Base-by-base conservation (phyloP, 1,284 basidiomycete species). In the Retiboletus flavoniger region DNA sequence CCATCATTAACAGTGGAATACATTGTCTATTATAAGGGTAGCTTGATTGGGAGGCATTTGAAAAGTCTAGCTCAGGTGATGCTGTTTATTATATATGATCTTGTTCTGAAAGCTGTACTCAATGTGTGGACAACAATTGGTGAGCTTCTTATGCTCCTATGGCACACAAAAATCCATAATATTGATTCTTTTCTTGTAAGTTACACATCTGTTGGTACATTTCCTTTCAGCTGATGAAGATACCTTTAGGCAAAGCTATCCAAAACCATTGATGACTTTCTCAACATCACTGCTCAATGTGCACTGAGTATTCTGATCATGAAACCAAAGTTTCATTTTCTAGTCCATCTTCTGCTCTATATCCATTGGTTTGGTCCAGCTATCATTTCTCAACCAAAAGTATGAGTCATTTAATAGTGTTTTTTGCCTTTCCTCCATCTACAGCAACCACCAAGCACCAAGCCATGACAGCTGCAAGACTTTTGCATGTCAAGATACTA, bases 31-130 rank as follows among this genome's bases (percentile, higher is more conserved):
- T 68, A 71, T 46, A 58, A 59, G 7, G 64, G 66, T 0, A 54
- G 55, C 3, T 56, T 73, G 0, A 71, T 68, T 21, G 67, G 71
- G 0, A 70, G 70, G 47, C 70, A 73, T 34, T 69, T 71, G 59
- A 69, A 71, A 47, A 66, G 56, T 8, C 51, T 73, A 2, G 51
- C 52, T 2, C 70, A 73, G 41, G 53, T 67, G 1, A 67, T 70
- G 60, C 43, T 63, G 2, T 72, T 67, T 53, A 45, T 63, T 5
- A 49, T 70, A 1, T 56, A 57, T n/a, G 62, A 63, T 24, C 55
- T 73, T 3, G 61, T 71, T 2, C 53, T 59, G 0, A 34, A 54
- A 1, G 26, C 28, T 2, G 39, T 72, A 2, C 57, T 58, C 7
- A 19, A 67, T 42, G 59, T 58, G 0, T 72, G 68, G 70, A 38